Evolutionary conservation across 1,284 basidiomycete species (phyloP).

Genomic region (Singerocomus rubriflavus): DNA sequence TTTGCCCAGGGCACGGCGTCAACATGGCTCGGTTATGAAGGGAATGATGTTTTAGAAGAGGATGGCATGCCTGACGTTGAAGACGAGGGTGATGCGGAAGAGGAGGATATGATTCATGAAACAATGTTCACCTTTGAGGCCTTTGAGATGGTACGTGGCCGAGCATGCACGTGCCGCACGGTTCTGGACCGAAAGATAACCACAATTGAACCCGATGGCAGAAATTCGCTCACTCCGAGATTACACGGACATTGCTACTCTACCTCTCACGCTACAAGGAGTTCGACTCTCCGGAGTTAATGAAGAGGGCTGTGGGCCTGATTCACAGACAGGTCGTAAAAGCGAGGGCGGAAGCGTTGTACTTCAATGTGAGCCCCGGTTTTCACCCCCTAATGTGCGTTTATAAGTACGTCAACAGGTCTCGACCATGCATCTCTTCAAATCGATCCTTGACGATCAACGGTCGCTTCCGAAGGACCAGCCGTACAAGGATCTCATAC

Average conservation of each 20-base stretch:
- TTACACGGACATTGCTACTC: slow-evolving; percentile 76
- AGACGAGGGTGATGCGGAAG: slow-evolving; percentile 57
- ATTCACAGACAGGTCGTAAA: slow-evolving; percentile 88
- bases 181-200: slow-evolving; percentile 13
- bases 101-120: slow-evolving; percentile 66
- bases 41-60: slow-evolving; percentile 46
- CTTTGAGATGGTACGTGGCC: slow-evolving; percentile 72
- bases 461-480: slow-evolving; percentile 72
- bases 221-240: slow-evolving; percentile 85
- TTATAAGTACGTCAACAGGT: slow-evolving; percentile 52
- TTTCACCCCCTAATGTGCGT: slow-evolving; percentile 5
- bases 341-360: slow-evolving; percentile 86
- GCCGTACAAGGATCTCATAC: slow-evolving; percentile 78
- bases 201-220: slow-evolving; percentile 28
- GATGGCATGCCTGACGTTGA: slow-evolving; percentile 66
- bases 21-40: slow-evolving; percentile 23
- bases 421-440: slow-evolving; percentile 82
- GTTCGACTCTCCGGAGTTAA: slow-evolving; percentile 73
- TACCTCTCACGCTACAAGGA: slow-evolving; percentile 83
- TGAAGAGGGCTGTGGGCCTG: slow-evolving; percentile 83
- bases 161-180: slow-evolving; percentile 20
- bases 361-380: slow-evolving; percentile 73
- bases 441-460: slow-evolving; percentile 75
- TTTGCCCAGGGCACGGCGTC: slow-evolving; percentile 10
- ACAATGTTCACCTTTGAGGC: slow-evolving; percentile 87